Base-by-base conservation (phyloP, 371 early-diverging fungal genomes). In the Apophysomyces trapeziformis region DNA sequence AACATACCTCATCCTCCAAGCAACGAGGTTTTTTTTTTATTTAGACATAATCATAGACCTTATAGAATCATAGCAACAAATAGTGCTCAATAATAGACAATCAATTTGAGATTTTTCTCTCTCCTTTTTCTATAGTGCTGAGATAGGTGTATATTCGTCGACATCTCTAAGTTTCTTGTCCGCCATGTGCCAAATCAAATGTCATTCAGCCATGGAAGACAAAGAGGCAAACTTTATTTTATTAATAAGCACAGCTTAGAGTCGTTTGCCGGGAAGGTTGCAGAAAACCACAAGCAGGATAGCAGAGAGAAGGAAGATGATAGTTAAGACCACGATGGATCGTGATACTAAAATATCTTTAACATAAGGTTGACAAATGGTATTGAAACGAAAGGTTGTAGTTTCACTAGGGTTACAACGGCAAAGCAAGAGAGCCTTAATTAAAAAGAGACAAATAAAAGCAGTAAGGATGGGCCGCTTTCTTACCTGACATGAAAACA, bases 401-500 rank as follows among this genome's bases (percentile, higher is more conserved):
- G 80, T 78, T 63, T 80, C 83, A 68, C 83, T 80, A 59, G 38
- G 35, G 36, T 13, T 54, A 18, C 7, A 43, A 41, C 16, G 5
- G 2, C 35, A 37, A 35, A 56, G 4, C 41, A 13, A 26, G 35
- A 0, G 9, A 41, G n/a, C 21, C 7, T 9, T 9, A 4, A 43
- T 5, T 13, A 21, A 37, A 56, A 50, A 43, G 5, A 38, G 26
- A 57, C 6, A 13, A 12, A 39, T 13, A 59, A 9, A 9, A 39
- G 14, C 13, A 8, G 26, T 26, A 26, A 26, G 26, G 26, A 26
- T 2, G 32, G 32, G 32, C 32, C 32, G 14, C 7, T n/a, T 39
- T 26, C 43, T 41, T 73, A 76, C 83, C 83, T 82, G 38, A 74
- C 61, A 66, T 80, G 76, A 46, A 83, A 77, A 8, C 65, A 56